These are phyloP conservation scores for Telfairia occidentalis DNA, from an alignment of 331 rosid species.

Conservation along the genomic window DNA sequence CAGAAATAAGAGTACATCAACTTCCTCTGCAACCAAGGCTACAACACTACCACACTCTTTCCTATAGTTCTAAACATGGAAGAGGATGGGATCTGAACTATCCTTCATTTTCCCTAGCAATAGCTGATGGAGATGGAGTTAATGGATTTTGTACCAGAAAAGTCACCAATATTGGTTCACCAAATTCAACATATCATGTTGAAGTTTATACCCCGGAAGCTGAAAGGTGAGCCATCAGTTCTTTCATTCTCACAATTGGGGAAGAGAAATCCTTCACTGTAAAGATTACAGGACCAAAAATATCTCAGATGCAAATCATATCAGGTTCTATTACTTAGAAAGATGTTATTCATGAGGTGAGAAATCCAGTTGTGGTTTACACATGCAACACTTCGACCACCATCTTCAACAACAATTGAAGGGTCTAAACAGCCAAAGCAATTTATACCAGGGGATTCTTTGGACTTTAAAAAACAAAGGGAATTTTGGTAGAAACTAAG, in stretches of 20 bases:
- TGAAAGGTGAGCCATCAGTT: background rate
- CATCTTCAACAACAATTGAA: background rate
- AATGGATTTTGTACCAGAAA: constrained; percentile 12
- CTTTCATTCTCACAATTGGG: constrained; percentile 18
- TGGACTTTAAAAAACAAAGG: background rate
- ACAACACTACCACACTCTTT: no score
- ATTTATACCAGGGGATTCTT: background rate
- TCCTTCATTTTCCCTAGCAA: constrained; percentile 20
- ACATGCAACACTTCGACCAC: background rate
- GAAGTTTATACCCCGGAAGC: background rate
- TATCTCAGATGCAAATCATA: constrained; percentile 17
- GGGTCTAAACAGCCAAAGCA: background rate
- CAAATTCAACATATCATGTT: constrained; percentile 12
- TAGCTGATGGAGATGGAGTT: constrained; percentile 8
- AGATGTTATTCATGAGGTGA: constrained; percentile 14
- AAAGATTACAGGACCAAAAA: constrained; percentile 7
- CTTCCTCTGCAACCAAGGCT: no score
- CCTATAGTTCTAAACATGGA: no score
- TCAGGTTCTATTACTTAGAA: constrained; percentile 21
- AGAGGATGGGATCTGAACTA: constrained; percentile 19
- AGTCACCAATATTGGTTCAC: constrained; percentile 18
- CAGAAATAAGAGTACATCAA: no score
- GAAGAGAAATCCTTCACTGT: constrained; percentile 17
- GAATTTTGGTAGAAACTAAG: background rate
- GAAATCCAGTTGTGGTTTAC: constrained; percentile 21